Percentiles rank a stretch among this genome's conserved stretches.
These are phyloP conservation scores for Dendrobium nobile DNA, from an alignment of 106 monocot species.

Conservation along the genomic window DNA sequence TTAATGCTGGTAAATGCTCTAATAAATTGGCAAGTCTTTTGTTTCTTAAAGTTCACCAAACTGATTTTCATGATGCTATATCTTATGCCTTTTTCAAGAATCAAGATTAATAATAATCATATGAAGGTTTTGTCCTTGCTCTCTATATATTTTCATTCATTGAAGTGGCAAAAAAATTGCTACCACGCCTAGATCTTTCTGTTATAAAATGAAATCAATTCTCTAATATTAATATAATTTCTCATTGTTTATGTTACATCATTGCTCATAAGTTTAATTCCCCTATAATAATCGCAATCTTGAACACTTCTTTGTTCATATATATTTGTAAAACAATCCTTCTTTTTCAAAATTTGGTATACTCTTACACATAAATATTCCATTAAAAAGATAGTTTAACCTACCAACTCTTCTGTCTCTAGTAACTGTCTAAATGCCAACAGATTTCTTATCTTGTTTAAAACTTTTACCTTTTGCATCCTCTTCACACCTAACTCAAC, in stretches of 20 bases:
- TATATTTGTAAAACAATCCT: background rate
- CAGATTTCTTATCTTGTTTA: background rate
- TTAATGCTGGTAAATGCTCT: no score
- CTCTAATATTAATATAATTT: background rate
- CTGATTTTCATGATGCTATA: background rate
- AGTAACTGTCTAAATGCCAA: background rate
- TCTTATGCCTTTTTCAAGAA: background rate
- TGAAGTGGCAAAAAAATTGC: background rate
- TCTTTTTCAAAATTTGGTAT: background rate
- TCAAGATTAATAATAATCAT: background rate
- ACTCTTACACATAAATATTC: background rate
- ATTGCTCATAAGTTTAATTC: background rate
- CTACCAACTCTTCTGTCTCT: background rate
- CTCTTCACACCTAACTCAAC: background rate
- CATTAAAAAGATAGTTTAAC: background rate
- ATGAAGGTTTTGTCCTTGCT: background rate
- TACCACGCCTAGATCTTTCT: background rate
- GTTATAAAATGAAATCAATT: background rate
- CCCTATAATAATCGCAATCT: background rate
- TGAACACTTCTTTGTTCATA: background rate
- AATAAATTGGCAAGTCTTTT: no score
- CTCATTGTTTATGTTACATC: background rate
- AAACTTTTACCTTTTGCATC: background rate
- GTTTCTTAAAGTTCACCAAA: no score
- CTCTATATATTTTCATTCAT: background rate